Evolutionary conservation across 2,329 filamentous ascomycete species (phyloP).

Genomic region (Huntiella savannae): DNA sequence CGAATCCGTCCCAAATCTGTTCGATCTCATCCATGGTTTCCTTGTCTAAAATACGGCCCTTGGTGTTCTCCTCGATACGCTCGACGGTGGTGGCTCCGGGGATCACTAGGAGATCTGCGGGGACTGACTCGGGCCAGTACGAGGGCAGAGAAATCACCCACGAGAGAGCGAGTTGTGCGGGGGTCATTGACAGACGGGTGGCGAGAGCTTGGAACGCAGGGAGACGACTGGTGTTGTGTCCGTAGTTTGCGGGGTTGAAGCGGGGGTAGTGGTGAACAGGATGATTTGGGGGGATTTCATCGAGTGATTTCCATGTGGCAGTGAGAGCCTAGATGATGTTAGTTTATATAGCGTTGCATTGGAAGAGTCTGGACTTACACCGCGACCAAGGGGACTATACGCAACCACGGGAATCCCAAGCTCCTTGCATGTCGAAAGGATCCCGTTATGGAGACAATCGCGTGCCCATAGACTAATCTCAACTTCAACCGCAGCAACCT

Average conservation of each 20-base stretch:
- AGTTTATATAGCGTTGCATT: slow-evolving; percentile 8
- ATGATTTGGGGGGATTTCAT: slow-evolving; percentile 37
- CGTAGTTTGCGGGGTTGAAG: slow-evolving; percentile 43
- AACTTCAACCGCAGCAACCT: slow-evolving; percentile 31
- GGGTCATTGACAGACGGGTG: slow-evolving; percentile 36
- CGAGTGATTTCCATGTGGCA: slow-evolving; percentile 29
- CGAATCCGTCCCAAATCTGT: slow-evolving; percentile 27
- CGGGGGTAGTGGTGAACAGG: slow-evolving; percentile 29
- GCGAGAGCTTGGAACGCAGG: slow-evolving; percentile 38
- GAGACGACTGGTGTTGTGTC: slow-evolving; percentile 44
- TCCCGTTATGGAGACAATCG: slow-evolving; percentile 30
- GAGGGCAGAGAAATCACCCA: slow-evolving; percentile 37
- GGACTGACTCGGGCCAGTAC: slow-evolving; percentile 33
- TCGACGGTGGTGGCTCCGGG: slow-evolving; percentile 40
- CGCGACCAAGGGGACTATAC: slow-evolving; percentile 51
- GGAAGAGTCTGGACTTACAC: slow-evolving; percentile 18
- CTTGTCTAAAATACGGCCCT: slow-evolving; percentile 27
- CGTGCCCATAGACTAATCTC: slow-evolving; percentile 33
- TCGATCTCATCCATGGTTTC: slow-evolving; percentile 34
- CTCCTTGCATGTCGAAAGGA: slow-evolving; percentile 37
- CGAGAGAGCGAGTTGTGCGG: slow-evolving; percentile 45
- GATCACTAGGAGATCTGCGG: slow-evolving; percentile 26
- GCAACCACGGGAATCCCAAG: slow-evolving; percentile 50
- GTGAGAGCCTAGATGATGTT: slow-evolving; percentile 35
- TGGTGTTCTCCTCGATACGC: slow-evolving; percentile 42